phyloP scores from a whole-genome alignment of 352 stramenopile genomes.

The Phytopythium oedochilum region DNA sequence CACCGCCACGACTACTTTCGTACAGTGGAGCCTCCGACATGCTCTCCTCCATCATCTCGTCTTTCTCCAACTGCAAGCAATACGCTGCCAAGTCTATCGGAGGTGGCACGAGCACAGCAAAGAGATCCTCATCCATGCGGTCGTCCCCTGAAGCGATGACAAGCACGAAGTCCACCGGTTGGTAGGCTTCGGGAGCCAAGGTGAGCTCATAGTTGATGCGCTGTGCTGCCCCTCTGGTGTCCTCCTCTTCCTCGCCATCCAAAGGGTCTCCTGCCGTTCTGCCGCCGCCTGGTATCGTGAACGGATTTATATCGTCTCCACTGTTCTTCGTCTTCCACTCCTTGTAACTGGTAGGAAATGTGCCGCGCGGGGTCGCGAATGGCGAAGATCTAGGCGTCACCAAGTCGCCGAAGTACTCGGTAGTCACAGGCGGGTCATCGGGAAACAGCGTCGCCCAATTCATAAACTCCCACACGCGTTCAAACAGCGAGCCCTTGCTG shows the following conservation, averaged over 20 bases:
- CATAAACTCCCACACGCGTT: slow-evolving; percentile 84
- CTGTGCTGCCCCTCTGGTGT: background rate
- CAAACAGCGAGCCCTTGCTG: slow-evolving; percentile 76
- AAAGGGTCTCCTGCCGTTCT: slow-evolving; percentile 9
- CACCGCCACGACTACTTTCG: slow-evolving; percentile 8
- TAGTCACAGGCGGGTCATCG: slow-evolving; percentile 55
- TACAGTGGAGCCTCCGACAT: background rate
- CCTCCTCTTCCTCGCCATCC: slow-evolving; percentile 8
- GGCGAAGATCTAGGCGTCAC: slow-evolving; percentile 41
- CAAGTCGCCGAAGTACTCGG: slow-evolving; percentile 66
- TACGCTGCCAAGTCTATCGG: slow-evolving; percentile 83
- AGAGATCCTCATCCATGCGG: slow-evolving; percentile 81
- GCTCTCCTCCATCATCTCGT: slow-evolving; percentile 30
- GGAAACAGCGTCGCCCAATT: slow-evolving; percentile 65
- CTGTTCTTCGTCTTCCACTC: slow-evolving; percentile 6
- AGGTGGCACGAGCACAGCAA: slow-evolving; percentile 66
- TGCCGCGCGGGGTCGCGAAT: slow-evolving; percentile 33
- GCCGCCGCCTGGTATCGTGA: background rate
- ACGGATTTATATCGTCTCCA: slow-evolving; percentile 2
- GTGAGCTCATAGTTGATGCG: slow-evolving; percentile 13
- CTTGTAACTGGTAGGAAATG: slow-evolving; percentile 14
- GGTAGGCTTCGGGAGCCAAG: slow-evolving; percentile 16
- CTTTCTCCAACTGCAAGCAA: slow-evolving; percentile 68
- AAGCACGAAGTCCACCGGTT: slow-evolving; percentile 72
- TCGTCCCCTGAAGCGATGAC: slow-evolving; percentile 84